Conservation (phyloP, 768 basidiomycete genomes). For the Lyophyllum atratum region DNA sequence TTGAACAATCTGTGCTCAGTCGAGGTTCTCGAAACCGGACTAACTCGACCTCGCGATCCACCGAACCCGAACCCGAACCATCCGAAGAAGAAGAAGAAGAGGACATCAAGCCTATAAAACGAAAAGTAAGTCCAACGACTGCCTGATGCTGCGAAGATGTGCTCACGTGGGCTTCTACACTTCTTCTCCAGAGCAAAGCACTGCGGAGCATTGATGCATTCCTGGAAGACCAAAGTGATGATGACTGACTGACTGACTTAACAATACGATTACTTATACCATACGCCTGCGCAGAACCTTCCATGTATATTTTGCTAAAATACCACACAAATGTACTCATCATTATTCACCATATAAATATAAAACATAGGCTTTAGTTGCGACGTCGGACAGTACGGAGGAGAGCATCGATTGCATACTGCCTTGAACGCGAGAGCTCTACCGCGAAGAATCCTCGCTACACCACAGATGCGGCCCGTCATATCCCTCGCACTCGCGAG, state of each 20-base stretch:
- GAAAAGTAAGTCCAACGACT: constrained; percentile 38
- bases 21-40: constrained; percentile 27
- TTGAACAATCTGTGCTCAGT: constrained; percentile 53
- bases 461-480: too few relatives aligned
- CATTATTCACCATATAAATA: too few relatives aligned
- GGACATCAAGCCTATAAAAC: constrained; percentile 34
- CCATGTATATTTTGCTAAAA: too few relatives aligned
- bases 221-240: constrained; percentile 70
- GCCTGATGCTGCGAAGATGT: not conserved
- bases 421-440: too few relatives aligned
- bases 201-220: constrained; percentile 71
- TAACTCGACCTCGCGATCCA: not conserved
- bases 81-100: constrained; percentile 34
- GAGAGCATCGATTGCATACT: too few relatives aligned
- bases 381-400: too few relatives aligned
- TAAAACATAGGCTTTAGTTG: too few relatives aligned
- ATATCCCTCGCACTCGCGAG: too few relatives aligned
- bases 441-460: too few relatives aligned
- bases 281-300: not conserved
- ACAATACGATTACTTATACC: not conserved
- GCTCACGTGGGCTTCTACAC: not conserved
- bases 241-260: constrained; percentile 40
- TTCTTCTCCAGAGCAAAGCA: constrained; percentile 27
- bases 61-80: constrained; percentile 23
- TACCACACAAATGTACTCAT: too few relatives aligned